Conservation (phyloP, 2,329 filamentous ascomycete species). For the Colletotrichum lentis region DNA sequence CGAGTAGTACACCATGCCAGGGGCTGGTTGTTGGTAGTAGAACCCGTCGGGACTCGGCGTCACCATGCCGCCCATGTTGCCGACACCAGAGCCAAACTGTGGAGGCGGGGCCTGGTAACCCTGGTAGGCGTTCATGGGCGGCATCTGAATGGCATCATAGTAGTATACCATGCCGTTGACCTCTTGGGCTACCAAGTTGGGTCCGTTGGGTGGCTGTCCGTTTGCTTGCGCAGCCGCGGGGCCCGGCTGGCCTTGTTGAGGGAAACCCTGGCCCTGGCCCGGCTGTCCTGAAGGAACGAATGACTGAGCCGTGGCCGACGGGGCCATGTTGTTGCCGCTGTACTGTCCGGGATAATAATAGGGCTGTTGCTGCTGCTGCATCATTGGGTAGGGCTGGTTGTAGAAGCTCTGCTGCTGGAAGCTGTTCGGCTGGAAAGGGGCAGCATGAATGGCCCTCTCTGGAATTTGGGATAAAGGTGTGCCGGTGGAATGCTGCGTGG, state of each 20-base stretch:
- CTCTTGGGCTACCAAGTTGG: slow-evolving; percentile 78
- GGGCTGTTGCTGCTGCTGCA: slow-evolving; percentile 62
- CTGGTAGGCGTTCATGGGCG: slow-evolving; percentile 59
- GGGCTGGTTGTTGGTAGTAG: slow-evolving; percentile 70
- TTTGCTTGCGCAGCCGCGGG: slow-evolving; percentile 45
- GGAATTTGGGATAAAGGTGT: slow-evolving; percentile 92
- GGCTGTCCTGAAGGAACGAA: slow-evolving; percentile 67
- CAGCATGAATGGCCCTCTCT: slow-evolving; percentile 89
- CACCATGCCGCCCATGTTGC: slow-evolving; percentile 83
- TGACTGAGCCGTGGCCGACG: slow-evolving; percentile 55
- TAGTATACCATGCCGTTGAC: slow-evolving; percentile 97
- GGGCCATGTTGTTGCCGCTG: slow-evolving; percentile 43
- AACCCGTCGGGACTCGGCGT: slow-evolving; percentile 73
- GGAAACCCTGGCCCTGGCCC: slow-evolving; percentile 51
- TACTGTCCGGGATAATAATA: slow-evolving; percentile 62
- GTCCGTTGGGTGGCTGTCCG: slow-evolving; percentile 59
- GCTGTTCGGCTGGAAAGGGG: slow-evolving; percentile 82
- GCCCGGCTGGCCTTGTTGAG: slow-evolving; percentile 53
- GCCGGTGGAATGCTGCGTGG: slow-evolving; percentile 74
- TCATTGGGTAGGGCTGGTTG: slow-evolving; percentile 64
- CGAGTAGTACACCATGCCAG: slow-evolving; percentile 68
- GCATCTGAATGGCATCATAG: slow-evolving; percentile 79
- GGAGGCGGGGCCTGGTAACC: slow-evolving; percentile 54
- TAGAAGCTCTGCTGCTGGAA: slow-evolving; percentile 70
- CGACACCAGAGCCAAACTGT: slow-evolving; percentile 54